These are phyloP conservation scores for Gossypium bickii DNA, from an alignment of 345 rosid species.

Conservation along the genomic window DNA sequence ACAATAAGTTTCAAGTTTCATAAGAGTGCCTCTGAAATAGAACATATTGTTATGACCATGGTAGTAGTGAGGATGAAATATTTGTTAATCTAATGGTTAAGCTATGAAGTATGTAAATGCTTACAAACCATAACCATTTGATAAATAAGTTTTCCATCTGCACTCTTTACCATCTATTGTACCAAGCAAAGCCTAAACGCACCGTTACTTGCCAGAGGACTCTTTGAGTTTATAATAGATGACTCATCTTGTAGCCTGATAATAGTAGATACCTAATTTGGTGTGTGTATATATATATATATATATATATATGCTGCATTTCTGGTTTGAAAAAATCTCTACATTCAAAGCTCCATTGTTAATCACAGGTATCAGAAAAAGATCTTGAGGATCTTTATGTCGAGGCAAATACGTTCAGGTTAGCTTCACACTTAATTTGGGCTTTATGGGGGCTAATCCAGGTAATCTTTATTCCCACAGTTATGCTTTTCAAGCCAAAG, in stretches of 20 bases:
- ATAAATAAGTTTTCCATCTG: no score
- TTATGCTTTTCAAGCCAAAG: not conserved
- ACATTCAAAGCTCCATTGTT: not conserved
- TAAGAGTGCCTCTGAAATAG: not conserved
- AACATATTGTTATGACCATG: conserved; percentile 27
- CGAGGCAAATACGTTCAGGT: conserved; percentile 66
- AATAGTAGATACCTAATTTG: not conserved
- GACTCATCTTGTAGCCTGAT: no score
- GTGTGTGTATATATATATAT: not conserved
- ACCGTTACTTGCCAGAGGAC: not conserved
- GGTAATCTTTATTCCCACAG: conserved; percentile 32
- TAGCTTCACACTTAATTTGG: conserved; percentile 87
- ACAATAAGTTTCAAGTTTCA: not conserved
- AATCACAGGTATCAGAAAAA: conserved; percentile 40
- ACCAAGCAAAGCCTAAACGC: no score
- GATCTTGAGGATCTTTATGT: conserved; percentile 62
- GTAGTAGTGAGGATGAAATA: conserved; percentile 12
- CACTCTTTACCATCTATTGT: not conserved
- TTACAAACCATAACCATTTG: no score
- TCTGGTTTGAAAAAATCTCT: not conserved
- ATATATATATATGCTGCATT: not conserved
- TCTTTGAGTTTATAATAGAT: not conserved
- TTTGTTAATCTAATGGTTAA: no score
- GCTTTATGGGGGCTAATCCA: conserved; percentile 89
- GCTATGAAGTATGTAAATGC: conserved; percentile 39